Percentiles rank a stretch among this genome's conserved stretches.
phyloP scores from a whole-genome alignment of 2,329 filamentous ascomycete genomes.

The Fusarium papillatum region DNA sequence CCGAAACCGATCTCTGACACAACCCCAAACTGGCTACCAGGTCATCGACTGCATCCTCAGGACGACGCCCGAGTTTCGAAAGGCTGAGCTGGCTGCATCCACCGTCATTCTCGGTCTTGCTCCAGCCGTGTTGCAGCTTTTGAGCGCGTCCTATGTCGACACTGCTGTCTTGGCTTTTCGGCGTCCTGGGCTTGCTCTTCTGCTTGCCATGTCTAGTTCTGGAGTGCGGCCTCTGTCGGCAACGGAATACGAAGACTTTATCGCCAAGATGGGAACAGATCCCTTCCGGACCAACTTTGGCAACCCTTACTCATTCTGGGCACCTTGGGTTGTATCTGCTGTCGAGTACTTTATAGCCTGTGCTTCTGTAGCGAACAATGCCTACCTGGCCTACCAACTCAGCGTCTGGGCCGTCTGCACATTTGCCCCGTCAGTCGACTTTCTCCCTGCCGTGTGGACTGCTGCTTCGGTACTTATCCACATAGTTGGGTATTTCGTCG shows the following conservation, averaged over 20 bases:
- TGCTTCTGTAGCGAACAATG: constrained; percentile 29
- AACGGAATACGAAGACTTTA: constrained; percentile 17
- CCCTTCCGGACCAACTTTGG: constrained; percentile 13
- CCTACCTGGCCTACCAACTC: constrained; percentile 25
- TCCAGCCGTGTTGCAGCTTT: constrained; percentile 29
- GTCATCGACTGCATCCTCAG: constrained; percentile 37
- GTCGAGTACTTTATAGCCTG: constrained; percentile 11
- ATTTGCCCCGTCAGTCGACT: constrained; percentile 26
- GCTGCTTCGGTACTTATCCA: constrained; percentile 7
- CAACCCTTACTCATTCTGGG: background rate
- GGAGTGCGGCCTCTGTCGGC: constrained; percentile 21
- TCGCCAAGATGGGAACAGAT: constrained; percentile 4
- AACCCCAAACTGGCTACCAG: background rate
- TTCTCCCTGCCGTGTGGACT: constrained; percentile 27
- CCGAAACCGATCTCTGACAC: background rate
- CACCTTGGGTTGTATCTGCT: background rate
- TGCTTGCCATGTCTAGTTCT: constrained; percentile 33
- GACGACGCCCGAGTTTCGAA: constrained; percentile 37
- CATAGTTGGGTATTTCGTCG: background rate
- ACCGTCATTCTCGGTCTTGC: constrained; percentile 39
- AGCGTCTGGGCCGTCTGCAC: constrained; percentile 29
- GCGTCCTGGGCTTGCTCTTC: constrained; percentile 31
- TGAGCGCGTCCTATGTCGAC: constrained; percentile 36
- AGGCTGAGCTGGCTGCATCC: constrained; percentile 38
- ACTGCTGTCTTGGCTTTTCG: constrained; percentile 34